phyloP scores from a whole-genome alignment of 352 stramenopile genomes.

The Pythium angustatum region DNA sequence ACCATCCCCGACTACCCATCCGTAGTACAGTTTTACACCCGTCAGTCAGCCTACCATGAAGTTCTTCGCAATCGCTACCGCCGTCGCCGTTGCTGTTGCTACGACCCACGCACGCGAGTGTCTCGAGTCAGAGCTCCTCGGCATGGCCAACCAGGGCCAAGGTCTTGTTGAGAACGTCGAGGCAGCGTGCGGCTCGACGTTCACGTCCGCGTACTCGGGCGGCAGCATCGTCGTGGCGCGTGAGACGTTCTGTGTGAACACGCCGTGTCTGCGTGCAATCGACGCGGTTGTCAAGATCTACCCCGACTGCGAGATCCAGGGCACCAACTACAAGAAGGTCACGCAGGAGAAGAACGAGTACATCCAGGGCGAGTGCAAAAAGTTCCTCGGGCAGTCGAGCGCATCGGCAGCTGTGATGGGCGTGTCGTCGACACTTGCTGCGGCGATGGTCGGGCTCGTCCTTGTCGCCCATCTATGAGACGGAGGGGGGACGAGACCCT shows the following conservation, averaged over 20 bases:
- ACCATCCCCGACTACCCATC: too few species aligned
- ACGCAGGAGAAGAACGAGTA: not conserved
- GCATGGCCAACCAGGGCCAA: not conserved
- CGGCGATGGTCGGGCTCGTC: too few species aligned
- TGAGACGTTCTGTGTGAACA: not conserved
- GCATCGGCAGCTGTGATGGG: too few species aligned
- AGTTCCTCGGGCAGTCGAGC: not conserved
- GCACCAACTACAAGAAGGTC: not conserved
- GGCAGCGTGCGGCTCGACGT: not conserved
- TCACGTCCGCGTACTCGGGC: not conserved
- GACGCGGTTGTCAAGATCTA: not conserved
- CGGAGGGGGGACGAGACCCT: too few species aligned
- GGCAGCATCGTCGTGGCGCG: not conserved
- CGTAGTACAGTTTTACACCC: too few species aligned
- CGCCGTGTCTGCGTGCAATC: not conserved
- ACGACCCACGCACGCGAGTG: not conserved
- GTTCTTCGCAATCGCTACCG: not conserved
- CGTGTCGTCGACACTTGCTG: too few species aligned
- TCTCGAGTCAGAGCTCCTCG: not conserved
- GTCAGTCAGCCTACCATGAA: too few species aligned
- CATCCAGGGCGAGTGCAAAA: constrained; percentile 1
- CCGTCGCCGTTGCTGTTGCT: not conserved
- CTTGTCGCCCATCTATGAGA: too few species aligned
- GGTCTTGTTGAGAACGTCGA: not conserved
- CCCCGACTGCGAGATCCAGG: not conserved